Conservation (phyloP, 2,329 filamentous ascomycete genomes). For the Cordyceps farinosa region DNA sequence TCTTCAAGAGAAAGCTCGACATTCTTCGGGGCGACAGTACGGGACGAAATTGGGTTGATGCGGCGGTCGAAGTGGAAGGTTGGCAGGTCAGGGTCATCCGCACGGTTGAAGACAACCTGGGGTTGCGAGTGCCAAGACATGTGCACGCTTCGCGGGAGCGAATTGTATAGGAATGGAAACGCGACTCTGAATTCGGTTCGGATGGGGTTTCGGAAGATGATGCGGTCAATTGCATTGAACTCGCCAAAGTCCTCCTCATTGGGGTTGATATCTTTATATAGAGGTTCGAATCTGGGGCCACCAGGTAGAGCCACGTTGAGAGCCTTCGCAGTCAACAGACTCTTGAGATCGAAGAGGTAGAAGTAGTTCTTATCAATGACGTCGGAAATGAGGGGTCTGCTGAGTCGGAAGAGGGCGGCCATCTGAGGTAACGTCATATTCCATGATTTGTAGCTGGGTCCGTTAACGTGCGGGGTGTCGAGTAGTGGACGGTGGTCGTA, state of each 20-base stretch:
- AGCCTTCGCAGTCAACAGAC: slow-evolving; percentile 93
- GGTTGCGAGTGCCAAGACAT: slow-evolving; percentile 92
- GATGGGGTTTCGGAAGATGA: slow-evolving; percentile 94
- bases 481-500: slow-evolving; percentile 90
- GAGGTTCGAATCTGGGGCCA: slow-evolving; percentile 89
- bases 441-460: slow-evolving; percentile 95
- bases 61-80: slow-evolving; percentile 98
- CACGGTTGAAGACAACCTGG: slow-evolving; percentile 84
- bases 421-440: slow-evolving; percentile 91
- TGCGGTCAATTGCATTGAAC: slow-evolving; percentile 98
- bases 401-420: slow-evolving; percentile 90
- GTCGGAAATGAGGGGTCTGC: slow-evolving; percentile 85
- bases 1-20: slow-evolving; percentile 91
- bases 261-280: slow-evolving; percentile 98
- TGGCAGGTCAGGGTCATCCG: slow-evolving; percentile 83
- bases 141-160: slow-evolving; percentile 88
- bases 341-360: slow-evolving; percentile 93
- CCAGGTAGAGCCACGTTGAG: slow-evolving; percentile 97
- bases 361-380: slow-evolving; percentile 96
- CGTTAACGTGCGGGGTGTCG: slow-evolving; percentile 91
- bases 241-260: slow-evolving; percentile 99
- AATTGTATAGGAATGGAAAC: slow-evolving; percentile 94
- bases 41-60: slow-evolving; percentile 95
- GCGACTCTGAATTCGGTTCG: slow-evolving; percentile 94
- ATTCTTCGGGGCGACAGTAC: slow-evolving; percentile 91